A percentile compares a stretch with the other conserved stretches of the same genome.
These are phyloP conservation scores for Suhomyces taliae DNA, from an alignment of 1,139 yeast genomes.

Conservation along the genomic window DNA sequence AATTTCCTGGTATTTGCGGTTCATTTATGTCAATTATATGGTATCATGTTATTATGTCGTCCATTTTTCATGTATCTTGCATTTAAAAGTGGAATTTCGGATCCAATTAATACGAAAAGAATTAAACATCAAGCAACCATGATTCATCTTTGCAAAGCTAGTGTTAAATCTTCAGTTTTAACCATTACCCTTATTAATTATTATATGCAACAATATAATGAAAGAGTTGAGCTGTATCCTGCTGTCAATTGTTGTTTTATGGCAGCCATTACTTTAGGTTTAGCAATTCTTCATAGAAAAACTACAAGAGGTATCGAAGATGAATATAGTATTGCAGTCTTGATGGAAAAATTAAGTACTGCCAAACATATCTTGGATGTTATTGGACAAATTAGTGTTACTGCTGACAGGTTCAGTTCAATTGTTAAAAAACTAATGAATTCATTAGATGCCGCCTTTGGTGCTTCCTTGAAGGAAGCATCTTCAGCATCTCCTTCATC, in stretches of 20 bases:
- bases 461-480: slow-evolving; percentile 7
- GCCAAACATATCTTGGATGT: slow-evolving; percentile 12
- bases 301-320: slow-evolving; percentile 12
- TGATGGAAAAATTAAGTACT: slow-evolving; percentile 14
- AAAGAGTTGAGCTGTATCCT: slow-evolving; percentile 17
- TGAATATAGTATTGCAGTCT: slow-evolving; percentile 11
- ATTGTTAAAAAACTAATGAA: slow-evolving; percentile 14
- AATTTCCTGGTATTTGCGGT: slow-evolving; percentile 29
- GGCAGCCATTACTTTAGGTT: slow-evolving; percentile 16
- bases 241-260: slow-evolving; percentile 18
- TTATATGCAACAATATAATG: slow-evolving; percentile 16
- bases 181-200: slow-evolving; percentile 32
- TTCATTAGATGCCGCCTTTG: slow-evolving; percentile 13
- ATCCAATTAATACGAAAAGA: slow-evolving; percentile 3
- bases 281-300: slow-evolving; percentile 16
- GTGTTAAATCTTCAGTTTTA: slow-evolving; percentile 38
- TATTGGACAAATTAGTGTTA: slow-evolving; percentile 13
- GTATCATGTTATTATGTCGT: slow-evolving; percentile 42
- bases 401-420: slow-evolving; percentile 13
- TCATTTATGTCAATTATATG: slow-evolving; percentile 42
- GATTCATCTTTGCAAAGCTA: slow-evolving; percentile 30
- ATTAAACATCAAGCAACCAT: slow-evolving; percentile 18
- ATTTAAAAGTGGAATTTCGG: slow-evolving; percentile 8
- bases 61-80: slow-evolving; percentile 45
- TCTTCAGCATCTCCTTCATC: slow-evolving; percentile 3